phyloP scores from a whole-genome alignment of 2,329 filamentous ascomycete species.

The Pseudocercospora macadamiae region DNA sequence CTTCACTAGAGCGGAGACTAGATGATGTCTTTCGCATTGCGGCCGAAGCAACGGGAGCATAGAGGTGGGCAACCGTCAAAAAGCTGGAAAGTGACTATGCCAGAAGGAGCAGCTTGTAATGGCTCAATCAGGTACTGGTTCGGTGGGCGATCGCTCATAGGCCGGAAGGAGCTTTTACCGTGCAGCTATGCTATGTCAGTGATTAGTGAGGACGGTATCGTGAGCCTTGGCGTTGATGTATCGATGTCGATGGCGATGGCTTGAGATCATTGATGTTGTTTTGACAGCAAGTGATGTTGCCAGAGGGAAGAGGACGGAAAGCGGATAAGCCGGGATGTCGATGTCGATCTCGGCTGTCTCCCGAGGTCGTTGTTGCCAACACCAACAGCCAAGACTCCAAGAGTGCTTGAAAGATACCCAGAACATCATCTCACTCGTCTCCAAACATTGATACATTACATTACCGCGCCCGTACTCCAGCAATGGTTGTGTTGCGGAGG shows the following conservation, averaged over 20 bases:
- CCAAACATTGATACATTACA: too few relatives aligned
- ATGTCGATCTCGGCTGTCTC: too few relatives aligned
- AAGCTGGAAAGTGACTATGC: conserved; percentile 3
- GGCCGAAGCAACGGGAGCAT: not conserved
- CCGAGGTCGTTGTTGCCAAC: too few relatives aligned
- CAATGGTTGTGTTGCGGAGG: too few relatives aligned
- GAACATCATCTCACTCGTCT: too few relatives aligned
- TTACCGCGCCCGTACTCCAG: too few relatives aligned
- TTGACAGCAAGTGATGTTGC: not conserved
- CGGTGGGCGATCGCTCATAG: conserved; percentile 1
- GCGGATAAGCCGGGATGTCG: too few relatives aligned
- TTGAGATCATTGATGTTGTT: not conserved
- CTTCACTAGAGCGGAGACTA: not conserved
- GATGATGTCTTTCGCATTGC: not conserved
- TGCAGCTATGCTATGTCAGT: not conserved
- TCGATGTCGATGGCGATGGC: not conserved
- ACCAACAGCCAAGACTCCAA: too few relatives aligned
- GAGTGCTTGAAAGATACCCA: too few relatives aligned
- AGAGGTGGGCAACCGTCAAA: not conserved
- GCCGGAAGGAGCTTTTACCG: not conserved
- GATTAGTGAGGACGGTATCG: not conserved
- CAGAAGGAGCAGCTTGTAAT: not conserved
- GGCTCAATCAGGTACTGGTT: not conserved
- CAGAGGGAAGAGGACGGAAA: too few relatives aligned
- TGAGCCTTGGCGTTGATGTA: not conserved